phyloP scores from a whole-genome alignment of 345 rosid genomes.

The Eucalyptus urophylla region DNA sequence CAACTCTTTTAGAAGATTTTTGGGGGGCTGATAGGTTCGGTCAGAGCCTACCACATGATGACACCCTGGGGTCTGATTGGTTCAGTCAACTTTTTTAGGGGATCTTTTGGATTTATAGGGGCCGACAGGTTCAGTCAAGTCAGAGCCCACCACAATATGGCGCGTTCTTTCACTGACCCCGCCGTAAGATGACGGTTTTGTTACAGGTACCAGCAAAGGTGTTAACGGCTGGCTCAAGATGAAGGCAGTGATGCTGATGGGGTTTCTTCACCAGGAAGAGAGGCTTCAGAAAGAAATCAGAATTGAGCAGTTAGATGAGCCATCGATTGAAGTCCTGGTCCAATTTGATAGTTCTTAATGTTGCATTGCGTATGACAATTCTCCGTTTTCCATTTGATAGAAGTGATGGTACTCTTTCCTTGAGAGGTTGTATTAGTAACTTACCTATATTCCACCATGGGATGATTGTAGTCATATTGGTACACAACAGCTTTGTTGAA shows the following conservation, averaged over 20 bases:
- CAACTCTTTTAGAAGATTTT: no score
- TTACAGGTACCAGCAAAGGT: background rate
- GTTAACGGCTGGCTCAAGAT: background rate
- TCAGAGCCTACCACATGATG: no score
- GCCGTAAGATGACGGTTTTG: no score
- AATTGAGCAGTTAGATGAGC: background rate
- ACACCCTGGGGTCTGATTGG: no score
- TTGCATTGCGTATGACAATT: background rate
- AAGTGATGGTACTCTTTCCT: background rate
- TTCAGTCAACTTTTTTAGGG: no score
- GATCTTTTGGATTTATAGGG: no score
- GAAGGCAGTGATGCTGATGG: background rate
- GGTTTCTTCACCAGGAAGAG: background rate
- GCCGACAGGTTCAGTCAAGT: no score
- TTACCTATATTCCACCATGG: background rate
- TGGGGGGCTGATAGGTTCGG: no score
- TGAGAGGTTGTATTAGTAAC: background rate
- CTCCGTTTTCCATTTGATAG: background rate
- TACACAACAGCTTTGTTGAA: background rate
- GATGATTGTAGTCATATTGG: background rate
- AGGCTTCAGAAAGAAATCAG: background rate
- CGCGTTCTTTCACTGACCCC: no score
- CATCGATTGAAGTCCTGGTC: background rate
- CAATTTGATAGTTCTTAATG: background rate
- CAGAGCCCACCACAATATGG: no score